Evolutionary conservation across 805 yeast species (phyloP).

Genomic region (Myxozyma neotropica): DNA sequence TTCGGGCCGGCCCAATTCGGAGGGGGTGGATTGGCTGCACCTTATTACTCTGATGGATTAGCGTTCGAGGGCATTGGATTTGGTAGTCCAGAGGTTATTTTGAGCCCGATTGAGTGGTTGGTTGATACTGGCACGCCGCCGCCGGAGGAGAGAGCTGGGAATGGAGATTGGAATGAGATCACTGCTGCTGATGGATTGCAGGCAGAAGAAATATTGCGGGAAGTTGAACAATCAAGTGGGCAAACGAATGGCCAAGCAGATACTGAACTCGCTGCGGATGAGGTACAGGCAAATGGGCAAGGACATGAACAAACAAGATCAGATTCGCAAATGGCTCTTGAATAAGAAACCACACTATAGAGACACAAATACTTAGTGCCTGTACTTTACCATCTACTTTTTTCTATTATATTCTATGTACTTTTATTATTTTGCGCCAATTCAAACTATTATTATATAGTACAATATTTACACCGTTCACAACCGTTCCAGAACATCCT

Average conservation of each 20-base stretch:
- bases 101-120: conserved; percentile 37
- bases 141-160: not conserved
- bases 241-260: not conserved
- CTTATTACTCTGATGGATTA: too few species aligned
- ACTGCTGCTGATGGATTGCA: not conserved
- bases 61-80: not conserved
- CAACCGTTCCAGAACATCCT: conserved; percentile 59
- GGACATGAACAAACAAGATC: too few species aligned
- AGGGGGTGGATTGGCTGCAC: too few species aligned
- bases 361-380: not conserved
- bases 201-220: not conserved
- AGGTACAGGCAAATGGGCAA: too few species aligned
- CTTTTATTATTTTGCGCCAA: not conserved
- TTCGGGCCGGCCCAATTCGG: not conserved
- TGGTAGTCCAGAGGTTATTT: conserved; percentile 27
- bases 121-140: conserved; percentile 38
- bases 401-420: not conserved
- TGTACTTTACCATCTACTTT: not conserved
- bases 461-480: not conserved
- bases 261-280: too few species aligned
- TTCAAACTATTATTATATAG: too few species aligned
- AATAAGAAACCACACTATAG: not conserved
- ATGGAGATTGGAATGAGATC: not conserved
- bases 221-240: not conserved
- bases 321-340: not conserved